Percentiles rank a stretch among this genome's conserved stretches.
These are phyloP conservation scores for Davidsoniella neocaledoniae DNA, from an alignment of 2,329 filamentous ascomycete genomes.

Conservation along the genomic window DNA sequence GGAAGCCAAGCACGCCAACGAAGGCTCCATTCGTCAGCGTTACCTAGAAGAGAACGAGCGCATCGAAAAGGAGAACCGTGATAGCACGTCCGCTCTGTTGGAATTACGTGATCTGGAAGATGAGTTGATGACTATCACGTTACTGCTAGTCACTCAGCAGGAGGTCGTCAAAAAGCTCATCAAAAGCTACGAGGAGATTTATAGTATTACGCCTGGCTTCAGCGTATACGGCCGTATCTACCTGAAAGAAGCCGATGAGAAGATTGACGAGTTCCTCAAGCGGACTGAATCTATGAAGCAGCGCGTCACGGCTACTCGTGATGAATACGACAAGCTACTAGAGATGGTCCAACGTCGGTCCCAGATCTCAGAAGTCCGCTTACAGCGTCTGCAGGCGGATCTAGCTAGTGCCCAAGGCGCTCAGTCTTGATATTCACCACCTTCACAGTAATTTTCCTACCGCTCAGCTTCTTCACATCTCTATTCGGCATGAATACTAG, in stretches of 20 bases:
- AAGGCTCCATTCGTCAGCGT: constrained; percentile 22
- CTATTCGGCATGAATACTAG: constrained; percentile 48
- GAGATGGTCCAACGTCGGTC: constrained; percentile 52
- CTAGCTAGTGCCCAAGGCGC: constrained; percentile 44
- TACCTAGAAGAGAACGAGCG: constrained; percentile 26
- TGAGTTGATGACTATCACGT: constrained; percentile 39
- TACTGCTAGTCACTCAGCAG: constrained; percentile 41
- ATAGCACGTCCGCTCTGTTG: constrained; percentile 44
- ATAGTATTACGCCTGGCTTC: constrained; percentile 21
- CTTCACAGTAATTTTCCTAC: constrained; percentile 46
- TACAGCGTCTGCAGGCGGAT: constrained; percentile 45
- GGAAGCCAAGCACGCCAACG: constrained; percentile 23
- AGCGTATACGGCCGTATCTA: constrained; percentile 20
- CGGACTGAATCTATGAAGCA: constrained; percentile 40
- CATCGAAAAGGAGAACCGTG: constrained; percentile 40
- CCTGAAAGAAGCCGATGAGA: constrained; percentile 33
- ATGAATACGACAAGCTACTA: constrained; percentile 47
- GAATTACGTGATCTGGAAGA: constrained; percentile 49
- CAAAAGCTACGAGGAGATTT: constrained; percentile 23
- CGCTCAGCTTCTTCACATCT: constrained; percentile 47
- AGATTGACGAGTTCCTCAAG: constrained; percentile 37
- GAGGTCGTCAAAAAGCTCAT: constrained; percentile 32
- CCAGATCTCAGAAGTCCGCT: constrained; percentile 47
- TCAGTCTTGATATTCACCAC: constrained; percentile 51
- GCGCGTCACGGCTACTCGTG: constrained; percentile 39